Base-by-base conservation (phyloP, 192 early-diverging fungal species). In the Allomyces macrogynus region DNA sequence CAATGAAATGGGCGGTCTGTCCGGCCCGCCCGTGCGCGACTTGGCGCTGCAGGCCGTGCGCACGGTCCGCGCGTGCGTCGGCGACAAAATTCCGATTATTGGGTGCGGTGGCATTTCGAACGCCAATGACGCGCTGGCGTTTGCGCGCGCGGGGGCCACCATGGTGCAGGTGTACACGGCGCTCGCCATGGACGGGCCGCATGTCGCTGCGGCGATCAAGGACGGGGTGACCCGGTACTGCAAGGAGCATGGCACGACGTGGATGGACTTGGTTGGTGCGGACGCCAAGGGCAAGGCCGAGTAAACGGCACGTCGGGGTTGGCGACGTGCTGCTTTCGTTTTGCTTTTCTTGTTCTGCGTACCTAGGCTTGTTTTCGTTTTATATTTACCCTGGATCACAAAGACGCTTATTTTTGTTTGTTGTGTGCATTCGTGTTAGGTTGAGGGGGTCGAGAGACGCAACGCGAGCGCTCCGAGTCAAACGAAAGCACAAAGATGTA, bases 51-150 rank as follows among this genome's bases (percentile, higher is more conserved):
- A 66, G 9, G 80, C 89, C 25, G 75, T 92, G n/a, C 72, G 76
- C 25, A 73, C 68, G 32, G 71, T 82, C 9, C 66, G 70, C 3
- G 16, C 12, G 16, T 14, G 16, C 3, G 49, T 57, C 0, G 49
- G 49, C 9, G 49, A 57, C 12, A 70, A 79, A 49, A 77, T 93
- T 9, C 87, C 88, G 2, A 81, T 95, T 44, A 84, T 95, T 63
- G 92, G 91, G 3, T 93, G 91, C 70, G 92, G 92, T 32, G 92
- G 92, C 62, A 84, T 95, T 64, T 65, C 70, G 22, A 76, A 75
- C 40, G 92, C 81, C 10, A 77, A 83, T 26, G 91, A 95, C 67
- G 91, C 84, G 1, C 61, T 95, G 24, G 81, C 77, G 23, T 91
- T 85, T 72, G 88, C 80, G n/a, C 74, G 74, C 44, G 91, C 92